These are phyloP conservation scores for Trichoderma cornu-damae DNA, from an alignment of 2,329 filamentous ascomycete species.

Conservation along the genomic window DNA sequence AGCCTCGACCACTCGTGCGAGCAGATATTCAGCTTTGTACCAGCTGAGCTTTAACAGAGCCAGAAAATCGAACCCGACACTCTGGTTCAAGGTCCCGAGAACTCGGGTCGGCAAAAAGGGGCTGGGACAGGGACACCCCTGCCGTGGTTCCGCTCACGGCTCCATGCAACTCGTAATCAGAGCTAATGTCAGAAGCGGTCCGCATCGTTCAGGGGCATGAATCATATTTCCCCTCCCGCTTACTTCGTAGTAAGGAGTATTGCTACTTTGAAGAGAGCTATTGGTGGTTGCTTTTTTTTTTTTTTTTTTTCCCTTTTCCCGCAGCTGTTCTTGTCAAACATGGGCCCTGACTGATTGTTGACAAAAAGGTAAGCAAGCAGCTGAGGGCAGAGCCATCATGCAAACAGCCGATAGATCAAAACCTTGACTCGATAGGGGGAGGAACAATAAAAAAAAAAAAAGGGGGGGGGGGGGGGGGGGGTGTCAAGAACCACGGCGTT, in stretches of 20 bases:
- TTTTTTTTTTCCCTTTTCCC: background rate
- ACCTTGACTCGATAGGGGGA: background rate
- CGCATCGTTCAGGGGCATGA: slow-evolving; percentile 9
- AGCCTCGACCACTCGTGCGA: background rate
- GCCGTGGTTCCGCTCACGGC: slow-evolving; percentile 17
- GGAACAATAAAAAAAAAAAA: no score
- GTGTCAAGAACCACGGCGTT: background rate
- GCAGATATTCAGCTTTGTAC: background rate
- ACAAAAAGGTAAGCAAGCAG: no score
- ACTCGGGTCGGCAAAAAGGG: slow-evolving; percentile 34
- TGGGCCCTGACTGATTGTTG: background rate
- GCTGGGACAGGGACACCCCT: slow-evolving; percentile 19
- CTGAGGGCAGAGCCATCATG: background rate
- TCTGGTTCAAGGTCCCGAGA: slow-evolving; percentile 32
- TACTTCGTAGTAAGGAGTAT: background rate
- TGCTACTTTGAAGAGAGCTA: background rate
- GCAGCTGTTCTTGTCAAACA: background rate
- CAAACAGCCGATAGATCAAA: background rate
- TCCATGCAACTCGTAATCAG: slow-evolving; percentile 10
- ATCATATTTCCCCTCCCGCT: background rate
- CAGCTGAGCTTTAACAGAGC: background rate
- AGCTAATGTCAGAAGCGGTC: slow-evolving; percentile 15
- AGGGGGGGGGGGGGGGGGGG: background rate
- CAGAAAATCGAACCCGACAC: slow-evolving; percentile 22
- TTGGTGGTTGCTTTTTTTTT: background rate